Base-by-base conservation (phyloP, 495 filamentous ascomycete genomes). In the Xylaria acuta region DNA sequence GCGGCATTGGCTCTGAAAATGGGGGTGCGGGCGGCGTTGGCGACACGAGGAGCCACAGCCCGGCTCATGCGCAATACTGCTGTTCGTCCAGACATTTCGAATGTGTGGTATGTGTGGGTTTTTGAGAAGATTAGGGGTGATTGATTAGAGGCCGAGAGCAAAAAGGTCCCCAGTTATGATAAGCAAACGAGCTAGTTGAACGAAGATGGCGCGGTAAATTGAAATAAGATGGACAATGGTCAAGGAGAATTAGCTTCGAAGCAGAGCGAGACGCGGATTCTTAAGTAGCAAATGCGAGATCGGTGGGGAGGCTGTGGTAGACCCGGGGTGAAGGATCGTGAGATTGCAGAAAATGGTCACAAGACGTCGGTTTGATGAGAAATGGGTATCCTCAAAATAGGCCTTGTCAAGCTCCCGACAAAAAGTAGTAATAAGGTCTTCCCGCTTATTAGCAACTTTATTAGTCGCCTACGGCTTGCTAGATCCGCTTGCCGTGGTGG, bases 1-100 rank as follows among this genome's bases (percentile, higher is more conserved):
- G 80, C 76, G 59, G 79, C 78, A 69, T 83, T 80, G 64, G 80
- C 77, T 64, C 82, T 80, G 53, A 82, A 78, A 32, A 74, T 69
- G 41, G 76, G 71, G 54, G 73, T 73, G 72, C 73, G 73, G 51
- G 70, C 54, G 43, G 74, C 53, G 70, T 70, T 53, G 60, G 75
- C 75, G 25, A 80, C 72, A n/a, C 81, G 78, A 8, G 80, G 76
- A 69, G 82, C 71, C 45, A 77, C 79, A 49, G 79, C 75, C 69
- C 76, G 74, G 64, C 75, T 79, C 73, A 80, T 64, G 72, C 78
- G 77, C 32, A 81, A 63, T 18, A 67, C 36, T 56, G 79, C 72
- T 72, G 79, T 75, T 60, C 83, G 83, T 41, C 77, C 77, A 69
- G 82, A 83, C 84, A 86, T 85, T 82, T 79, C 66, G 54, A 45